Evolutionary conservation across 495 filamentous ascomycete genomes (phyloP).

Genomic region (Neurospora discreta): DNA sequence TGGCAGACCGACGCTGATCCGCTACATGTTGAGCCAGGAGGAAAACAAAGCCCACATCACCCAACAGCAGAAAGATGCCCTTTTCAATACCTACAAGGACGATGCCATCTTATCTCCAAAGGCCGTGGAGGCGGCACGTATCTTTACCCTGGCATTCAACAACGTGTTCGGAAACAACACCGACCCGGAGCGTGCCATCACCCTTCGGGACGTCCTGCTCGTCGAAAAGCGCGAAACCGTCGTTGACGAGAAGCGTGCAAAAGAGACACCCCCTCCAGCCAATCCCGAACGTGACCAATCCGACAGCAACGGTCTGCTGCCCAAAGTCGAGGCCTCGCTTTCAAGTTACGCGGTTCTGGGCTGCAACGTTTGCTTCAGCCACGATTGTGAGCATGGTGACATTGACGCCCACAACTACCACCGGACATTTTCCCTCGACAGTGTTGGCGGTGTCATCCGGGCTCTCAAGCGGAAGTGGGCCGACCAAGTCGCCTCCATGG

Average conservation of each 20-base stretch:
- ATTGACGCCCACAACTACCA: slow-evolving; percentile 35
- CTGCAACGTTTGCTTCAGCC: slow-evolving; percentile 35
- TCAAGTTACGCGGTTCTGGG: slow-evolving; percentile 34
- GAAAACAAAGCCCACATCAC: slow-evolving; percentile 29
- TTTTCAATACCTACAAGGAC: slow-evolving; percentile 28
- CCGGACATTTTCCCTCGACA: slow-evolving; percentile 31
- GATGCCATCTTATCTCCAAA: slow-evolving; percentile 22
- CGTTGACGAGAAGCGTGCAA: slow-evolving; percentile 34
- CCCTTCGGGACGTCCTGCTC: slow-evolving; percentile 31
- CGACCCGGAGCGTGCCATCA: slow-evolving; percentile 14
- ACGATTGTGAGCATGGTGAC: slow-evolving; percentile 41
- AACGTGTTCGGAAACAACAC: slow-evolving; percentile 23
- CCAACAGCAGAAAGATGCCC: slow-evolving; percentile 31
- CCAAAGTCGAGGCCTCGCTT: slow-evolving; percentile 25
- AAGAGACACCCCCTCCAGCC: slow-evolving; percentile 25
- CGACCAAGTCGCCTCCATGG: slow-evolving; percentile 14
- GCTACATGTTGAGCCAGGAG: slow-evolving; percentile 29
- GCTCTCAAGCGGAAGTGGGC: slow-evolving; percentile 15
- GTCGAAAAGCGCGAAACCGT: slow-evolving; percentile 34
- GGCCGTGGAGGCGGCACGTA: slow-evolving; percentile 20
- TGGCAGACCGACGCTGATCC: slow-evolving; percentile 32
- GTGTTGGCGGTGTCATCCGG: slow-evolving; percentile 12
- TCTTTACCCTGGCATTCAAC: slow-evolving; percentile 35
- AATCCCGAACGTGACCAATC: slow-evolving; percentile 4
- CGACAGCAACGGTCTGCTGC: slow-evolving; percentile 7